Base-by-base conservation (phyloP, 78 protist genomes). In the Goniomonas avonlea region DNA sequence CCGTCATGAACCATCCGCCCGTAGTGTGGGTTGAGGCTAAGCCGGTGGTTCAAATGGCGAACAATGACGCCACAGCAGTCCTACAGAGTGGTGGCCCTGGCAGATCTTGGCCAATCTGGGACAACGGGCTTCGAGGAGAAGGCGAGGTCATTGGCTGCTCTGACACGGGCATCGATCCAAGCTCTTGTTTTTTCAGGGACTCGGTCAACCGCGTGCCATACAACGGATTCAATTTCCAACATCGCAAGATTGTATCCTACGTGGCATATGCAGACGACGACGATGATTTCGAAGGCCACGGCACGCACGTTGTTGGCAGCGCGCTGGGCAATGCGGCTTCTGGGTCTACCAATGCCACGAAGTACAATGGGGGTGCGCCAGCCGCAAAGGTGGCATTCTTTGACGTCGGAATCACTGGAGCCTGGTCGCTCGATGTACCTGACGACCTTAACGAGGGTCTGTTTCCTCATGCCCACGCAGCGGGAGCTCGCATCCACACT, bases 291-390 rank as follows among this genome's bases (percentile, higher is more conserved):
- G 25, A 73, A 55, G 84, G 84, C 20, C 84, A 80, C 68, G 84
- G 84, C n/a, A 80, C 84, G 18, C 84, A 80, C 59, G 77, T 48
- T 1, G 76, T 34, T 0, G 84, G 84, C 25, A 65, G 21, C 48
- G 27, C 56, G 23, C 32, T 31, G 60, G 75, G 60, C 61, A 13
- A 39, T 70, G 15, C 29, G 39, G 18, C 61, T 7, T 1, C 27
- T 27, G 20, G 0, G 29, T 39, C 23, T 27, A 25, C 65, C 29
- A 27, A 3, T 4, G 53, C 53, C 2, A 13, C 38, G 37, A 23
- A 39, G n/a, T 68, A 68, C 75, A 41, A 68, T 50, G 84, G 84
- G 17, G 17, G 29, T 25, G 84, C 76, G 41, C 77, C 77, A 2
- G 45, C 5, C 27, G 77, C 84, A 23, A 45, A 53, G 61, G 35